Evolutionary conservation across 2,329 filamentous ascomycete genomes (phyloP).

Genomic region (Aspergillus ruber): DNA sequence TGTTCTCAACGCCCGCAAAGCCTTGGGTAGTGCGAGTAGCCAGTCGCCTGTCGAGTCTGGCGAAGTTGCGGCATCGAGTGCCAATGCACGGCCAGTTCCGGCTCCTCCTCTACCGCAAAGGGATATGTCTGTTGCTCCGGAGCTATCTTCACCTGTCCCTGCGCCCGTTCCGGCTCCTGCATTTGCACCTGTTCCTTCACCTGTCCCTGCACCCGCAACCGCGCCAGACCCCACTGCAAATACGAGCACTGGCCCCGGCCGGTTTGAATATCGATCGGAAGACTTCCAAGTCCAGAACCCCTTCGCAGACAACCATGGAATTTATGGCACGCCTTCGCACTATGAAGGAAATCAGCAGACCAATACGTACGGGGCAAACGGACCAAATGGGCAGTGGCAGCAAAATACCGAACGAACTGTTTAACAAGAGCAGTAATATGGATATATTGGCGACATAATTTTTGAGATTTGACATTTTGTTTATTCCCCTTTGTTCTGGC

Average conservation of each 20-base stretch:
- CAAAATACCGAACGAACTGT: not conserved
- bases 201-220: constrained; percentile 1
- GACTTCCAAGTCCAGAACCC: constrained; percentile 38
- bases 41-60: constrained; percentile 14
- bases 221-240: constrained; percentile 8
- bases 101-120: constrained; percentile 12
- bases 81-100: constrained; percentile 9
- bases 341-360: not conserved
- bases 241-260: constrained; percentile 4
- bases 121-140: constrained; percentile 5
- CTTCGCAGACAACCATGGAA: constrained; percentile 29
- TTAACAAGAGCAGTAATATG: not conserved
- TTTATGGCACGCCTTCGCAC: not conserved
- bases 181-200: not conserved
- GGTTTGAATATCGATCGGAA: constrained; percentile 32
- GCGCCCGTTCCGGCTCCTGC: not conserved
- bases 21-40: constrained; percentile 14
- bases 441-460: not conserved
- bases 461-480: not conserved
- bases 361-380: not conserved
- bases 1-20: constrained; percentile 53
- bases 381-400: not conserved
- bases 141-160: constrained; percentile 8
- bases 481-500: not conserved
- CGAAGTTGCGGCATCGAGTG: constrained; percentile 9